These are phyloP conservation scores for Tricholoma flavovirens DNA, from an alignment of 768 basidiomycete species.

Conservation along the genomic window DNA sequence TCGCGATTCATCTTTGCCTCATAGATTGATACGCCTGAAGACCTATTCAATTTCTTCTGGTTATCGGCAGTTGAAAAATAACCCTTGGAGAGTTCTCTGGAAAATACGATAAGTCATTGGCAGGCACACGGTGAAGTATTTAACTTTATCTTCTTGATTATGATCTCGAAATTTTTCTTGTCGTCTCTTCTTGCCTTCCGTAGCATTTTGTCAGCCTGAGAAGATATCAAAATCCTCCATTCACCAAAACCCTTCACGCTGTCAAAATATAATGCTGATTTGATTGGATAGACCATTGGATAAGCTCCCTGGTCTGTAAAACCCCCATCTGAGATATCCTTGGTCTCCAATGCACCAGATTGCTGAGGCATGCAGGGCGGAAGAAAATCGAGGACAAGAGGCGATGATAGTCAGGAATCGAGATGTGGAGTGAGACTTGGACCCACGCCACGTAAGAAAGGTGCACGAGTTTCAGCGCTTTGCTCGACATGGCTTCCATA, in stretches of 20 bases:
- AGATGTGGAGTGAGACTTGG: neutral
- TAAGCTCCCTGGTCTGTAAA: slow-evolving; percentile 18
- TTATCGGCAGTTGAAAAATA: slow-evolving; percentile 13
- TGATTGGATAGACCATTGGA: slow-evolving; percentile 50
- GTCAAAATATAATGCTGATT: slow-evolving; percentile 54
- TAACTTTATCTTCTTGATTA: slow-evolving; percentile 66
- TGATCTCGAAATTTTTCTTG: slow-evolving; percentile 40
- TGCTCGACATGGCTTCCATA: neutral
- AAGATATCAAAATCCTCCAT: slow-evolving; percentile 56
- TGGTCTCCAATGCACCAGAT: neutral
- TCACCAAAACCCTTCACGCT: slow-evolving; percentile 54
- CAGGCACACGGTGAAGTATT: neutral
- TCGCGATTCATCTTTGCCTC: slow-evolving; percentile 13
- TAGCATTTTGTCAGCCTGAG: slow-evolving; percentile 43
- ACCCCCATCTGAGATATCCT: neutral
- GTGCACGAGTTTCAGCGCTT: neutral
- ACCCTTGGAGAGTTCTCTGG: slow-evolving; percentile 54
- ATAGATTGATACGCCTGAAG: slow-evolving; percentile 12
- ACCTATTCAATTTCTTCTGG: slow-evolving; percentile 9
- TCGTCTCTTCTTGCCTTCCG: slow-evolving; percentile 44
- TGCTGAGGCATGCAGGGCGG: neutral
- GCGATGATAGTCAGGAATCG: neutral
- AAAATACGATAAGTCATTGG: neutral
- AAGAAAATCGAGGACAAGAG: neutral
- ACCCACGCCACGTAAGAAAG: neutral